These are phyloP conservation scores for Alisma plantagoaquatica DNA, from an alignment of 106 monocot species.

Conservation along the genomic window DNA sequence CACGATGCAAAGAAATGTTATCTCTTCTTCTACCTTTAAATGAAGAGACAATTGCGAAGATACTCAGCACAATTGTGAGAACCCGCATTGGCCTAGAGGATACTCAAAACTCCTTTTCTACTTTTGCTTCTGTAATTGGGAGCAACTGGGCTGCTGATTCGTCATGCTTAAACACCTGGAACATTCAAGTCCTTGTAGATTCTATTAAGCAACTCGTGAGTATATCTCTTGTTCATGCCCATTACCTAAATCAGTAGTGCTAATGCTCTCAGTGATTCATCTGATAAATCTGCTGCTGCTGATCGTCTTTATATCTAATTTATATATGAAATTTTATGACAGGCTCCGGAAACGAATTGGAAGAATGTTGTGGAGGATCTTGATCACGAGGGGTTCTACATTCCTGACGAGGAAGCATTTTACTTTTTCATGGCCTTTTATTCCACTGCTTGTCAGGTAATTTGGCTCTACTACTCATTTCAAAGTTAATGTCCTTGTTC, in stretches of 20 bases:
- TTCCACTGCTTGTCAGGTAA: conserved; percentile 58
- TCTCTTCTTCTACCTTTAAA: conserved; percentile 78
- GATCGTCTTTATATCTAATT: too few species aligned
- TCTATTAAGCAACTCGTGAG: conserved; percentile 86
- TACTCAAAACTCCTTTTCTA: conserved; percentile 36
- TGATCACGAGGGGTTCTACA: conserved; percentile 78
- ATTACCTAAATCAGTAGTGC: too few species aligned
- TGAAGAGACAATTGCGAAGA: conserved; percentile 59
- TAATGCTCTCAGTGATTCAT: too few species aligned
- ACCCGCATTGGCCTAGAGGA: conserved; percentile 60
- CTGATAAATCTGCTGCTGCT: too few species aligned
- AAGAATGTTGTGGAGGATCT: conserved; percentile 60
- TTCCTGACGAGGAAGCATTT: conserved; percentile 75
- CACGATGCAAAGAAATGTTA: conserved; percentile 68
- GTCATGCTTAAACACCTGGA: conserved; percentile 53
- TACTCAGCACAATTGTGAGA: conserved; percentile 55
- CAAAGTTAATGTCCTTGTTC: too few species aligned
- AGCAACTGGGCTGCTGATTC: conserved; percentile 37
- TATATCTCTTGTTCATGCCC: too few species aligned
- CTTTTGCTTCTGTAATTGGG: conserved; percentile 57
- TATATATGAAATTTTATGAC: conserved; percentile 1
- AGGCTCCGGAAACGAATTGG: conserved; percentile 92
- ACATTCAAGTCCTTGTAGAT: conserved; percentile 79
- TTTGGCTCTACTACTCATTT: too few species aligned
- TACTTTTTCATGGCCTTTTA: conserved; percentile 76